These are phyloP conservation scores for Stipa capillata DNA, from an alignment of 176 grass and related monocot species.

Conservation along the genomic window DNA sequence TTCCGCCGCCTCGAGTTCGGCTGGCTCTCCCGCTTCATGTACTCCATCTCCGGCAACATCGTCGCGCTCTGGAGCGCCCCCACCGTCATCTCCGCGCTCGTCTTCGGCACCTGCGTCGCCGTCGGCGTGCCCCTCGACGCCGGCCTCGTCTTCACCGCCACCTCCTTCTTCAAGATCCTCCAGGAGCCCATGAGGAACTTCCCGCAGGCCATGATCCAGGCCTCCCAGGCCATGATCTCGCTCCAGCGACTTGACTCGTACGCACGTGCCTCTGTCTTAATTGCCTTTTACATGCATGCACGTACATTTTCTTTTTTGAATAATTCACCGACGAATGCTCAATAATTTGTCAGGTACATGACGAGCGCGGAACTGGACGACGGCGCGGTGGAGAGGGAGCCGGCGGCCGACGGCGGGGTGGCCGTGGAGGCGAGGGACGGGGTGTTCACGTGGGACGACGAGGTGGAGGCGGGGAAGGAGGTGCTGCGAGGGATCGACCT, in stretches of 20 bases:
- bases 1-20: conserved; percentile 70
- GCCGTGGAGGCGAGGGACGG: conserved; percentile 65
- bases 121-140: conserved; percentile 48
- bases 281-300: neutral
- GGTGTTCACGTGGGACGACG: conserved; percentile 79
- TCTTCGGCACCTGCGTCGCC: conserved; percentile 67
- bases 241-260: conserved; percentile 53
- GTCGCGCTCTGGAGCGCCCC: conserved; percentile 84
- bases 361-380: conserved; percentile 73
- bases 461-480: conserved; percentile 14
- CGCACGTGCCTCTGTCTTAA: neutral
- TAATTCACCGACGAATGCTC: too few species aligned
- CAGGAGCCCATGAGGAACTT: conserved; percentile 97
- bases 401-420: conserved; percentile 1
- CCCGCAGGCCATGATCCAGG: conserved; percentile 89
- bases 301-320: too few species aligned
- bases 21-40: conserved; percentile 91
- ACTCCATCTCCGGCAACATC: conserved; percentile 77
- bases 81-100: conserved; percentile 43
- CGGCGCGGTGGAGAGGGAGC: conserved; percentile 46
- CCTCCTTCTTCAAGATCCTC: conserved; percentile 72
- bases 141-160: conserved; percentile 95
- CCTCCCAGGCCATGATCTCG: conserved; percentile 85
- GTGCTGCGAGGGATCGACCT: conserved; percentile 61
- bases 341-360: conserved; percentile 40